A percentile compares a stretch with the other conserved stretches of the same genome.
Conservation (phyloP, 768 basidiomycete genomes). For the Russula abietina region DNA sequence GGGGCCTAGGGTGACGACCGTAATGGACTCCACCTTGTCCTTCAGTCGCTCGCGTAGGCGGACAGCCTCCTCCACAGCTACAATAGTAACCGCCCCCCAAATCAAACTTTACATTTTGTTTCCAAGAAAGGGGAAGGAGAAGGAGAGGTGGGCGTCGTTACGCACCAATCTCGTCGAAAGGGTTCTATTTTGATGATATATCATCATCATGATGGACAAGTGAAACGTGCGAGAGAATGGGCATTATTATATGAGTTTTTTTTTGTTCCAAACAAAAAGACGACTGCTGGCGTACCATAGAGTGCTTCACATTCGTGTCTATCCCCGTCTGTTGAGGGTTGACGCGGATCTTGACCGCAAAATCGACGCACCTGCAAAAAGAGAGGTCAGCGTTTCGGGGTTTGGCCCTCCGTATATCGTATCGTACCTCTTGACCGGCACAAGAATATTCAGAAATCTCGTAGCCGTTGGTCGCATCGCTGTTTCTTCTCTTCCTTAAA, state of each 20-base stretch:
- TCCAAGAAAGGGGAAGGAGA: not conserved
- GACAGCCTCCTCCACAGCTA: conserved; percentile 96
- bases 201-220: not conserved
- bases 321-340: conserved; percentile 93
- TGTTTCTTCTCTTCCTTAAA: not conserved
- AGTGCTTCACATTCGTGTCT: conserved; percentile 97
- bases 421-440: conserved; percentile 83
- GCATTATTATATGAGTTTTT: not conserved
- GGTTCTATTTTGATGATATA: conserved; percentile 55
- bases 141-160: not conserved
- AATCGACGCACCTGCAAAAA: conserved; percentile 78
- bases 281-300: conserved; percentile 62
- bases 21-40: conserved; percentile 75
- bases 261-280: not conserved
- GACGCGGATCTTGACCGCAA: conserved; percentile 97
- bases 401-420: not conserved
- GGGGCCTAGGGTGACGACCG: conserved; percentile 90
- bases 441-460: conserved; percentile 80
- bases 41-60: conserved; percentile 84
- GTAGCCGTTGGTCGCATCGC: conserved; percentile 69
- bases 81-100: too few relatives aligned
- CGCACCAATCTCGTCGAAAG: conserved; percentile 96
- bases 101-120: not conserved
- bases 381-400: not conserved
- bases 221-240: not conserved